Evolutionary conservation across 78 protist species (phyloP).

Genomic region (Dictyostelium purpureum): DNA sequence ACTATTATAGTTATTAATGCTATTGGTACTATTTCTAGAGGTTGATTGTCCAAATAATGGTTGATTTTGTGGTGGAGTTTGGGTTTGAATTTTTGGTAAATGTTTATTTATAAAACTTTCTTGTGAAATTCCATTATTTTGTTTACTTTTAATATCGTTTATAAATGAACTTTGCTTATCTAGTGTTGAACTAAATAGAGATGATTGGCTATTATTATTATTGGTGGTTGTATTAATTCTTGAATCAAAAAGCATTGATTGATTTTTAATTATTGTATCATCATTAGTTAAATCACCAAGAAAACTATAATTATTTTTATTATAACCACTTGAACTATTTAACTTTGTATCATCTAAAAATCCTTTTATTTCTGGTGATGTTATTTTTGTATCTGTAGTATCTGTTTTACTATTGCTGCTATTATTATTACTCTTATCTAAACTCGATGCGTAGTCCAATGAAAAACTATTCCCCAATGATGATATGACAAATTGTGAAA

Average conservation of each 20-base stretch:
- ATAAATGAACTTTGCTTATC: constrained; percentile 11
- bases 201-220: not conserved
- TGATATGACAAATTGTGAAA: too few relatives aligned
- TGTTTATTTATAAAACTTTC: constrained; percentile 16
- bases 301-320: constrained; percentile 20
- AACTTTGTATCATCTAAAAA: not conserved
- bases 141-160: not conserved
- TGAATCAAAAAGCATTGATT: not conserved
- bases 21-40: not conserved
- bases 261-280: not conserved
- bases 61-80: not conserved
- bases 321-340: not conserved
- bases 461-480: too few relatives aligned
- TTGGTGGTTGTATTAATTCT: not conserved
- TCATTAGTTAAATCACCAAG: constrained; percentile 15
- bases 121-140: constrained; percentile 14
- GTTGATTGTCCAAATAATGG: too few relatives aligned
- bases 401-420: too few relatives aligned
- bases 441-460: too few relatives aligned
- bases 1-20: too few relatives aligned
- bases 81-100: not conserved
- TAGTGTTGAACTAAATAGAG: not conserved
- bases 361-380: too few relatives aligned
- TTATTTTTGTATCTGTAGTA: too few relatives aligned
- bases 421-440: too few relatives aligned